phyloP scores from a whole-genome alignment of 305 asterid species.

The Solanum hybrid region DNA sequence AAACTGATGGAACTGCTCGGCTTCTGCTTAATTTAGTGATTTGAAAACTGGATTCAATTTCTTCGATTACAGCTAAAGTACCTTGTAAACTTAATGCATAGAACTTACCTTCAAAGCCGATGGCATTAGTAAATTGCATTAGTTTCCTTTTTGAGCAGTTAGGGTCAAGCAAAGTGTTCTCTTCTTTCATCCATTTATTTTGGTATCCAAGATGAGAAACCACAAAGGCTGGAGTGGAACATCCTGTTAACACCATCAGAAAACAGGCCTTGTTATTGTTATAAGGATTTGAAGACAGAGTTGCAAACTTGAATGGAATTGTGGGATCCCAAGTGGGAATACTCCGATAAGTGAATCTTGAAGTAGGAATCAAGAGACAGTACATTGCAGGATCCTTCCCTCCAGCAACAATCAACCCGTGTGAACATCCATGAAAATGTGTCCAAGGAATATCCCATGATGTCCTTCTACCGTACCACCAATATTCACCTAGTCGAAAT shows the following conservation, averaged over 20 bases:
- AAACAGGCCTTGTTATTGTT: background rate
- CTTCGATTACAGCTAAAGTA: conserved; percentile 23
- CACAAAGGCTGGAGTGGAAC: conserved; percentile 8
- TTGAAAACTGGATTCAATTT: background rate
- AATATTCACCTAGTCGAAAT: conserved; percentile 5
- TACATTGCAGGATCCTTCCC: background rate
- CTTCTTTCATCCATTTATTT: background rate
- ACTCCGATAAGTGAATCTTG: background rate
- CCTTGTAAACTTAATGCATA: conserved; percentile 43
- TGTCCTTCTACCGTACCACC: background rate
- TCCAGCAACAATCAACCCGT: conserved; percentile 11
- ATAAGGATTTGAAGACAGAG: conserved; percentile 6
- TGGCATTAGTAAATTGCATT: conserved; percentile 8
- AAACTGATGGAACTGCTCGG: background rate
- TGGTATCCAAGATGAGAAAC: background rate
- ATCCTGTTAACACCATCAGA: conserved; percentile 10
- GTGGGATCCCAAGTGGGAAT: conserved; percentile 7
- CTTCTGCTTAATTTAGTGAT: background rate
- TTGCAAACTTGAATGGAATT: conserved; percentile 19
- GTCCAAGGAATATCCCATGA: background rate
- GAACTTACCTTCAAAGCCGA: conserved; percentile 31
- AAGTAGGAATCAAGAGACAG: background rate
- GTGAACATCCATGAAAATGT: conserved; percentile 14
- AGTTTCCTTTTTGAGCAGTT: background rate
- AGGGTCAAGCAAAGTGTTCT: background rate